A percentile compares a stretch with the other conserved stretches of the same genome.
These are phyloP conservation scores for Microdochium trichocladiopsis DNA, from an alignment of 2,329 filamentous ascomycete species.

Conservation along the genomic window DNA sequence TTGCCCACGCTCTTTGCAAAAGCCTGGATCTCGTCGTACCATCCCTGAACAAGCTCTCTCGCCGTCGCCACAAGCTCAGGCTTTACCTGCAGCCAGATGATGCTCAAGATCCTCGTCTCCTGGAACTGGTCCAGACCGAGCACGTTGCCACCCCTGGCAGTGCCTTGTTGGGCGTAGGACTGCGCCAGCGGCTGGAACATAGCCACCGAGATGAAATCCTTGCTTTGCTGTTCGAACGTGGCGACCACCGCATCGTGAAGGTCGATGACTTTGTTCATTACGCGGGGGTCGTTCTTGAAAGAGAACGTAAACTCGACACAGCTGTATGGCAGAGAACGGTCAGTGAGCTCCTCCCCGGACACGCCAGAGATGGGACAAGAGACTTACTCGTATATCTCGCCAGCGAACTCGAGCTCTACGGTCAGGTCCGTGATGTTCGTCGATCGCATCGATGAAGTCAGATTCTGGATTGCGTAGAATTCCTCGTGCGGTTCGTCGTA, in stretches of 20 bases:
- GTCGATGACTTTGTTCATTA: slow-evolving; percentile 27
- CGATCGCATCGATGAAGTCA: neutral
- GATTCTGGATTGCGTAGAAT: neutral
- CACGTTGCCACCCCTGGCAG: slow-evolving; percentile 29
- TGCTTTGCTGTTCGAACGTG: slow-evolving; percentile 17
- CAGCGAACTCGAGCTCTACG: neutral
- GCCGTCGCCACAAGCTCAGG: slow-evolving; percentile 13
- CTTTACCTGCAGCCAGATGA: slow-evolving; percentile 19
- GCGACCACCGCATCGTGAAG: slow-evolving; percentile 29
- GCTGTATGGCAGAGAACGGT: neutral
- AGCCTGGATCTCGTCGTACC: slow-evolving; percentile 14
- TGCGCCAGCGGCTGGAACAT: slow-evolving; percentile 29
- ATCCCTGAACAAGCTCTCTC: neutral
- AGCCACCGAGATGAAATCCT: slow-evolving; percentile 20
- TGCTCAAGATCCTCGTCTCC: slow-evolving; percentile 22
- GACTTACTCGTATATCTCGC: neutral
- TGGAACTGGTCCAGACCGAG: slow-evolving; percentile 25
- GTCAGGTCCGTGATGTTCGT: neutral
- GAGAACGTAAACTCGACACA: neutral
- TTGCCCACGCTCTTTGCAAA: slow-evolving; percentile 7
- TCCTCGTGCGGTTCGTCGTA: neutral
- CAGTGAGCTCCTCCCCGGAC: no score
- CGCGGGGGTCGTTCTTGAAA: slow-evolving; percentile 6
- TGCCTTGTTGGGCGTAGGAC: slow-evolving; percentile 22
- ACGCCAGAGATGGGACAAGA: neutral